phyloP scores from a whole-genome alignment of 1,284 basidiomycete species.

The Moesziomyces globuligerus region DNA sequence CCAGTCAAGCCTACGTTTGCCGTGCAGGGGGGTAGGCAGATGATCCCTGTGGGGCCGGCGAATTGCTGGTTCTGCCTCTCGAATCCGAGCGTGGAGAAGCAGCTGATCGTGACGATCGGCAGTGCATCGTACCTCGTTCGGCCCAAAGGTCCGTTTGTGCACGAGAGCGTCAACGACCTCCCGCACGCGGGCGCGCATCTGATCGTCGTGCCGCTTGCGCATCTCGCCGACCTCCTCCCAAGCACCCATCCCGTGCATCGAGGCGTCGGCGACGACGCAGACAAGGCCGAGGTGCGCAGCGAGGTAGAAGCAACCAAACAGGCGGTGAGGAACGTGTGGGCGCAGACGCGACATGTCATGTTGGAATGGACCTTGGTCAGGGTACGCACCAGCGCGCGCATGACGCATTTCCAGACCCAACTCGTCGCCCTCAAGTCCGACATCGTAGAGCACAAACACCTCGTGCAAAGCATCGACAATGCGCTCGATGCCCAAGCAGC shows the following conservation, averaged over 20 bases:
- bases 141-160: slow-evolving; percentile 58
- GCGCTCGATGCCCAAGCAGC: neutral
- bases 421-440: slow-evolving; percentile 34
- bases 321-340: slow-evolving; percentile 34
- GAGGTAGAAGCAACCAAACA: slow-evolving; percentile 42
- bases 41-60: slow-evolving; percentile 56
- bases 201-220: slow-evolving; percentile 57
- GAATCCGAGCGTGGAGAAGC: slow-evolving; percentile 59
- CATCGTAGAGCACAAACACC: neutral
- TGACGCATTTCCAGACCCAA: slow-evolving; percentile 61
- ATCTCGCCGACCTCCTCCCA: slow-evolving; percentile 28
- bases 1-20: slow-evolving; percentile 27
- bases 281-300: slow-evolving; percentile 4
- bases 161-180: slow-evolving; percentile 26
- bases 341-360: slow-evolving; percentile 17
- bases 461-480: slow-evolving; percentile 12
- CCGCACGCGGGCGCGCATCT: slow-evolving; percentile 57
- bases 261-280: slow-evolving; percentile 2
- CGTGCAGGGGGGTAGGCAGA: slow-evolving; percentile 3
- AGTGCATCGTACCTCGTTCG: slow-evolving; percentile 58
- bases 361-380: slow-evolving; percentile 46
- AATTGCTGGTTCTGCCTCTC: slow-evolving; percentile 67
- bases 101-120: slow-evolving; percentile 58
- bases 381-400: slow-evolving; percentile 34
- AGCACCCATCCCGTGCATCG: slow-evolving; percentile 6